Conservation (phyloP, 768 basidiomycete species). For the Lentinula edodes region DNA sequence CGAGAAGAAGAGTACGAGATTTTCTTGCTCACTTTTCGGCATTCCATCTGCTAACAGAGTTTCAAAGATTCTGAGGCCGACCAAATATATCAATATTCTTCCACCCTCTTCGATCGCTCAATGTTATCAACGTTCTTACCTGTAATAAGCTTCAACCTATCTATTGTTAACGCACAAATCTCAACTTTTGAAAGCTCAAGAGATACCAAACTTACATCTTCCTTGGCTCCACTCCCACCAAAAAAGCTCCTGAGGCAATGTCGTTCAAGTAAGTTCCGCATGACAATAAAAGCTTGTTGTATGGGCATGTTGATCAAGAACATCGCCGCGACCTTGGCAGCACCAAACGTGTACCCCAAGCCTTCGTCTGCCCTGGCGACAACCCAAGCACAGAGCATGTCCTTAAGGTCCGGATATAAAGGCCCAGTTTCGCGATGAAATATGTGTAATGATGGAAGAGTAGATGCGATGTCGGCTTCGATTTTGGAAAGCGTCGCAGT, state of each 20-base stretch:
- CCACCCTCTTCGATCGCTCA: too few relatives aligned
- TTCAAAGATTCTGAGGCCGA: constrained; percentile 70
- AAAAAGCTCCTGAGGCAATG: constrained; percentile 85
- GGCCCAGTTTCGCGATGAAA: constrained; percentile 76
- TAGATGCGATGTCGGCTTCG: constrained; percentile 69
- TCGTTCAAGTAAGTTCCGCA: constrained; percentile 82
- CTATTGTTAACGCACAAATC: constrained; percentile 13
- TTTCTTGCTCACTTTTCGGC: constrained; percentile 72
- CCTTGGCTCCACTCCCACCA: constrained; percentile 60
- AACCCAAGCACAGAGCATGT: constrained; percentile 84
- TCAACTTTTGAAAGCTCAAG: constrained; percentile 13
- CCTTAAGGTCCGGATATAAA: constrained; percentile 74
- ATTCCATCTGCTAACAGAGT: constrained; percentile 88
- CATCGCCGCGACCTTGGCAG: constrained; percentile 80
- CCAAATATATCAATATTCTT: constrained; percentile 11
- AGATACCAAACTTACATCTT: constrained; percentile 59
- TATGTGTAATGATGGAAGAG: constrained; percentile 74
- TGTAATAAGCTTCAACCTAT: constrained; percentile 87
- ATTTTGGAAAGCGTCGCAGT: constrained; percentile 53
- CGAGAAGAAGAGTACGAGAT: background rate
- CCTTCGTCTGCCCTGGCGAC: constrained; percentile 82
- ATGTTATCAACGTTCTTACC: constrained; percentile 33
- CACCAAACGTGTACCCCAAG: constrained; percentile 65
- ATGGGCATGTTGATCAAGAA: constrained; percentile 76
- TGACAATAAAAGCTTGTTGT: constrained; percentile 70